Evolutionary conservation across 805 yeast genomes (phyloP).

Genomic region (Zygosaccharomyces lentus): DNA sequence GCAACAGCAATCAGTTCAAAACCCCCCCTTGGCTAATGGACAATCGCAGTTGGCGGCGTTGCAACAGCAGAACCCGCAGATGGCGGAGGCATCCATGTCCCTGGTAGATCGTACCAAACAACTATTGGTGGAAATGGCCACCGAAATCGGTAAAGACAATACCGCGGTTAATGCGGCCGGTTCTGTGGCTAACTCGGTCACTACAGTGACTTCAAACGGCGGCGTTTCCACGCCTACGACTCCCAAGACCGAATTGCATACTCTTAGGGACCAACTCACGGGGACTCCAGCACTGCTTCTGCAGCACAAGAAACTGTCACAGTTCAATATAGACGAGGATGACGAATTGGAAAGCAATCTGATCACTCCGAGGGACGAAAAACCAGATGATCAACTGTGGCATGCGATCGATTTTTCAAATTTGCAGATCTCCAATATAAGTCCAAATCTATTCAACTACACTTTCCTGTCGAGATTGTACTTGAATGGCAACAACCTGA

Average conservation of each 20-base stretch:
- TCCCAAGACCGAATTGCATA: slow-evolving; percentile 29
- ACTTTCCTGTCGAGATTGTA: slow-evolving; percentile 81
- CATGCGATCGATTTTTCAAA: slow-evolving; percentile 89
- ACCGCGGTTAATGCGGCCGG: slow-evolving; percentile 9
- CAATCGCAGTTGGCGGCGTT: slow-evolving; percentile 7
- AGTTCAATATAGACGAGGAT: slow-evolving; percentile 45
- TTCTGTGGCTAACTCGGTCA: slow-evolving; percentile 15
- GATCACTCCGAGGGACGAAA: slow-evolving; percentile 20
- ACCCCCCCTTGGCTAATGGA: background rate
- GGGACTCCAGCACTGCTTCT: slow-evolving; percentile 31
- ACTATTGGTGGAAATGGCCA: slow-evolving; percentile 32
- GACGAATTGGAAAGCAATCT: slow-evolving; percentile 43
- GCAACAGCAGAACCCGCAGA: slow-evolving; percentile 19
- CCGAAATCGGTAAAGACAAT: slow-evolving; percentile 10
- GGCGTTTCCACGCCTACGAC: slow-evolving; percentile 33
- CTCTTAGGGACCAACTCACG: slow-evolving; percentile 21
- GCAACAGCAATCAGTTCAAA: slow-evolving; percentile 5
- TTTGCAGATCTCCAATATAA: slow-evolving; percentile 67
- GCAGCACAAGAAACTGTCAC: slow-evolving; percentile 41
- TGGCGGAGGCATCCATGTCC: slow-evolving; percentile 30
- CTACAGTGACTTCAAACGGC: slow-evolving; percentile 22
- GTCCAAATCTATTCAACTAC: slow-evolving; percentile 75
- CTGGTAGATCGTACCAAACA: slow-evolving; percentile 34
- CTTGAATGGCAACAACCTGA: slow-evolving; percentile 78
- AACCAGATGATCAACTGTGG: slow-evolving; percentile 77